These are phyloP conservation scores for barley (Hordeum vulgare) DNA, from an alignment of 176 grass and related monocot genomes.

Conservation along the genomic window DNA sequence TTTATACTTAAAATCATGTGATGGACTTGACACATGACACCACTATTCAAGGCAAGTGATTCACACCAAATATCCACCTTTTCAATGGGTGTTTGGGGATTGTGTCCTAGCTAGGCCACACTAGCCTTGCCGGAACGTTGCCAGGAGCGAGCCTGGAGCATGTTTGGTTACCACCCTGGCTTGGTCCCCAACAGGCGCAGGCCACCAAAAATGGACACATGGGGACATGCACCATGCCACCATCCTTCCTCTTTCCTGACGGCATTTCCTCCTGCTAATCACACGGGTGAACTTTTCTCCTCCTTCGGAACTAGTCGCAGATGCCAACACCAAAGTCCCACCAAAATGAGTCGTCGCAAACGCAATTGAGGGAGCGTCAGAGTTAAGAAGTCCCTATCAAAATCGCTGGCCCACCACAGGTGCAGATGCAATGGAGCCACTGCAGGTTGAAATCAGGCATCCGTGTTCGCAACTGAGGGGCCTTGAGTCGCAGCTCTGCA, in stretches of 20 bases:
- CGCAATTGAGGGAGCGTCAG: no score
- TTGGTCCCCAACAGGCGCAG: background rate
- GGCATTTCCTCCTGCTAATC: background rate
- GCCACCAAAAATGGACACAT: background rate
- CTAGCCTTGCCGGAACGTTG: background rate
- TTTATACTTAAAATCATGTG: no score
- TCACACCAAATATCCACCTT: conserved; percentile 2
- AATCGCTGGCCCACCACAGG: no score
- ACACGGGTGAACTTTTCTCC: background rate
- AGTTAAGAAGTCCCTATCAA: no score
- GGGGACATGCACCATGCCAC: background rate
- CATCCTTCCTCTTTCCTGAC: background rate
- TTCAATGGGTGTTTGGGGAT: background rate
- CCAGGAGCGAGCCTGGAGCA: background rate
- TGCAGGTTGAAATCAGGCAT: no score
- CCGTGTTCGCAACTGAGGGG: no score
- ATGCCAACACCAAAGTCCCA: background rate
- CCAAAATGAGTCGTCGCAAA: no score
- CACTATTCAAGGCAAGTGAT: no score
- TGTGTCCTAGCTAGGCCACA: background rate
- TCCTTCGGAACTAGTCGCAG: background rate
- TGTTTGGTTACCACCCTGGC: background rate
- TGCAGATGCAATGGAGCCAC: no score
- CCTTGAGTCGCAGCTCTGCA: no score
- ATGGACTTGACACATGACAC: no score